Conservation (phyloP, 2,329 filamentous ascomycete genomes). For the Claviceps arundinis region DNA sequence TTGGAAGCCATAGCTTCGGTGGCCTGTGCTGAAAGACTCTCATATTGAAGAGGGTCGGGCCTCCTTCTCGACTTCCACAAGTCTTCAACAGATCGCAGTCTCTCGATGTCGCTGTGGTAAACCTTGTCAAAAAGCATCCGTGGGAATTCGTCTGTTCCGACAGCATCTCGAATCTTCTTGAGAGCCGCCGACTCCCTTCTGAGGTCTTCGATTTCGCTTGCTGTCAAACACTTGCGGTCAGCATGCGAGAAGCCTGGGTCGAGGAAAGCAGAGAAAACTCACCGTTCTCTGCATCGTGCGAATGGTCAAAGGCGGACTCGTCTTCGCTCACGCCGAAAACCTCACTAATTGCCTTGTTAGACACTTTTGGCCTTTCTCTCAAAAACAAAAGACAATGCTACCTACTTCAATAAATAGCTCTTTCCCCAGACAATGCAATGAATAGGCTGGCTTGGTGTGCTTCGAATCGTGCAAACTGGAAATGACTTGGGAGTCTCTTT, state of each 20-base stretch:
- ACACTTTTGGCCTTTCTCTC: not conserved
- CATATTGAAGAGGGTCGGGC: conserved; percentile 61
- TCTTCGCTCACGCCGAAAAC: conserved; percentile 89
- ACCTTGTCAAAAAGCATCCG: conserved; percentile 85
- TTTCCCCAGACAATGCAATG: conserved; percentile 99
- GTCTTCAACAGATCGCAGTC: conserved; percentile 75
- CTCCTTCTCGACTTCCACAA: conserved; percentile 84
- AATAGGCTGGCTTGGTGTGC: conserved; percentile 89
- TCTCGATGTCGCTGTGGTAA: conserved; percentile 70
- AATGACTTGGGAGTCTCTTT: conserved; percentile 89
- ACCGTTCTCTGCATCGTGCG: conserved; percentile 70
- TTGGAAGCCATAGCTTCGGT: conserved; percentile 33
- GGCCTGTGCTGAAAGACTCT: conserved; percentile 41
- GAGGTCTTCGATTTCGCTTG: conserved; percentile 76
- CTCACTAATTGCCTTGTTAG: conserved; percentile 31
- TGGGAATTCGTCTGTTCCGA: conserved; percentile 66
- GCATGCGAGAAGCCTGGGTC: not conserved
- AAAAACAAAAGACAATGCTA: conserved; percentile 9
- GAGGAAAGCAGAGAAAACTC: conserved; percentile 9
- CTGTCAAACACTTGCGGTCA: conserved; percentile 12
- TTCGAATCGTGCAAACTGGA: conserved; percentile 93
- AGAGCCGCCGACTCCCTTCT: conserved; percentile 72
- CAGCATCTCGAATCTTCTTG: conserved; percentile 66
- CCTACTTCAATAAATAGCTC: conserved; percentile 74
- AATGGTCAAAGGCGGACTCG: conserved; percentile 66